phyloP scores from a whole-genome alignment of 257 asterid genomes.

The Craterostigma plantagineum region DNA sequence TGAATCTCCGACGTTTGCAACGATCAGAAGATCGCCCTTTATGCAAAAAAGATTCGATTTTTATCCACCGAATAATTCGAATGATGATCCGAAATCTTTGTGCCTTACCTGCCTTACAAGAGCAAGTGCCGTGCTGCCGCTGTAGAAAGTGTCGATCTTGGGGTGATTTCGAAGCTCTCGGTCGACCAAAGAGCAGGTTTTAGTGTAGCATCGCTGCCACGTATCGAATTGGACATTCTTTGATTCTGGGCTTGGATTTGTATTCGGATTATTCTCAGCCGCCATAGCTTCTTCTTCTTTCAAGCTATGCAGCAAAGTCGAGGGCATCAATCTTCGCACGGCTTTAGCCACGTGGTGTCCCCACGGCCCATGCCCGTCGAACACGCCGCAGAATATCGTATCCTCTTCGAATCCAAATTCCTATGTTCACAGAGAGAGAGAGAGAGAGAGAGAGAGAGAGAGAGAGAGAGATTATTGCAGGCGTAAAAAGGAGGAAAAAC shows the following conservation, averaged over 20 bases:
- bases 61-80: background rate
- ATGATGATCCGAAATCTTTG: background rate
- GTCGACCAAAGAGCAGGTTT: conserved; percentile 84
- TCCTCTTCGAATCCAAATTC: conserved; percentile 93
- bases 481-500: too few relatives aligned
- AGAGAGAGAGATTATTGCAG: too few relatives aligned
- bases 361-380: conserved; percentile 98
- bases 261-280: conserved; percentile 37
- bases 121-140: conserved; percentile 85
- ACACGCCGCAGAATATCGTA: conserved; percentile 84
- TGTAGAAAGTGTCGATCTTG: conserved; percentile 55
- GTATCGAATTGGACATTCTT: conserved; percentile 36
- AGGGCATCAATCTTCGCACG: conserved; percentile 60
- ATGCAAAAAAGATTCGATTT: too few relatives aligned
- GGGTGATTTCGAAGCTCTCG: conserved; percentile 55
- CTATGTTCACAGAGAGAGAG: conserved; percentile 19
- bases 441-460: too few relatives aligned
- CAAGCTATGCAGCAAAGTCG: conserved; percentile 61
- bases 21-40: conserved; percentile 57
- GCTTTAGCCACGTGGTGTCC: conserved; percentile 82
- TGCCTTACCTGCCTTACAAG: conserved; percentile 63
- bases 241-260: conserved; percentile 26
- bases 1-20: conserved; percentile 94
- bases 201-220: conserved; percentile 72
- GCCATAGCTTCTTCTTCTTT: conserved; percentile 52